Evolutionary conservation across 306 rosid species (phyloP).

Genomic region (Pyrus bretschneideri): DNA sequence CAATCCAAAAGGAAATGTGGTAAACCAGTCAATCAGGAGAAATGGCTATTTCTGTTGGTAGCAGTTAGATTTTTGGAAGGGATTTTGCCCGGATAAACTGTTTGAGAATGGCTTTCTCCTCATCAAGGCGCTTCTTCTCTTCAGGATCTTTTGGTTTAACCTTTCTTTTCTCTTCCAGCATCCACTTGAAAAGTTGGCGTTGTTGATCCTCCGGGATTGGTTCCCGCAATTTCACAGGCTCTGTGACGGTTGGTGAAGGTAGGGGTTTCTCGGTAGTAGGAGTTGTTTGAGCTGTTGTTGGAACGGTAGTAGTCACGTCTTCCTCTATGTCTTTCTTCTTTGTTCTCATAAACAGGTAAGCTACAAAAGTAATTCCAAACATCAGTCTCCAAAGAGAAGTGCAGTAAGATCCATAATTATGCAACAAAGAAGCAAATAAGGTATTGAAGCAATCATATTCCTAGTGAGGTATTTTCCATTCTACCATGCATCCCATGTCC

Average conservation of each 20-base stretch:
- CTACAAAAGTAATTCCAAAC: constrained; percentile 42
- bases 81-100: constrained; percentile 69
- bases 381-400: constrained; percentile 23
- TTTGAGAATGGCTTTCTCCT: constrained; percentile 88
- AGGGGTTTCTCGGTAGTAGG: constrained; percentile 28
- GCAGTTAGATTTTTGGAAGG: constrained; percentile 45
- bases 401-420: not conserved
- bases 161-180: constrained; percentile 90
- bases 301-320: constrained; percentile 22
- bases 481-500: not conserved
- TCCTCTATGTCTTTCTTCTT: constrained; percentile 58
- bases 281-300: constrained; percentile 38
- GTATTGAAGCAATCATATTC: not conserved
- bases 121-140: constrained; percentile 69
- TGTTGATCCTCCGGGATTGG: constrained; percentile 74
- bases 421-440: not conserved
- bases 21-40: constrained; percentile 17
- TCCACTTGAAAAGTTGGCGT: constrained; percentile 76
- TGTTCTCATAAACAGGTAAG: constrained; percentile 59
- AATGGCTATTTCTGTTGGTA: not conserved
- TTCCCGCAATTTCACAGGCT: constrained; percentile 42
- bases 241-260: constrained; percentile 24
- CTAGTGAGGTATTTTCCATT: not conserved
- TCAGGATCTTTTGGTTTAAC: constrained; percentile 56
- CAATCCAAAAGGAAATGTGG: not conserved